A percentile compares a stretch with the other conserved stretches of the same genome.
phyloP scores from a whole-genome alignment of 768 basidiomycete genomes.

The Podaxis sp. region DNA sequence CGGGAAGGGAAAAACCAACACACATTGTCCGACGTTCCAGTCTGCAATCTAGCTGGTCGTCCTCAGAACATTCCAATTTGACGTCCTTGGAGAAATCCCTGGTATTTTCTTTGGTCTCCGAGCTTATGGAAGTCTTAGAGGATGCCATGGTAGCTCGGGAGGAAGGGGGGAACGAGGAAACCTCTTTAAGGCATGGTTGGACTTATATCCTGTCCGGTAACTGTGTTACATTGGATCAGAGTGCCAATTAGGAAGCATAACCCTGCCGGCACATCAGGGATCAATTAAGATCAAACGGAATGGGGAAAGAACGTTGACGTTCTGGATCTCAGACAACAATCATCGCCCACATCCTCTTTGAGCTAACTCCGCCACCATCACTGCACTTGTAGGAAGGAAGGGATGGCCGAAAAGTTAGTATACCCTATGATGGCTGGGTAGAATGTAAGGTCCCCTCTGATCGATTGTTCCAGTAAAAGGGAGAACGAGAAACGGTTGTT shows the following conservation, averaged over 20 bases:
- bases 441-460: not conserved
- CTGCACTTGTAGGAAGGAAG: not conserved
- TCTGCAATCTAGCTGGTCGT: not conserved
- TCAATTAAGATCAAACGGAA: not conserved
- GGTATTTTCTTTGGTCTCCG: not conserved
- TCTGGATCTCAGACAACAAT: not conserved
- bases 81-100: conserved; percentile 3
- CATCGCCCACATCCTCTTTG: not conserved
- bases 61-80: not conserved
- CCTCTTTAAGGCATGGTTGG: not conserved
- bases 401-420: not conserved
- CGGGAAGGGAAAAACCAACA: not conserved
- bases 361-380: conserved; percentile 11
- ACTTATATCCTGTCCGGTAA: conserved; percentile 1
- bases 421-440: not conserved
- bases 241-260: not conserved
- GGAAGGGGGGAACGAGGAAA: not conserved
- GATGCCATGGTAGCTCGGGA: not conserved
- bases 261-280: not conserved
- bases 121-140: not conserved
- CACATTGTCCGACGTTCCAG: conserved; percentile 41
- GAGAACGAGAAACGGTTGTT: too few relatives aligned
- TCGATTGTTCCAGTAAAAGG: not conserved
- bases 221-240: not conserved
- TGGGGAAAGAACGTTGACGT: conserved; percentile 7